These are phyloP conservation scores for Ampelomyces quisqualis DNA, from an alignment of 2,329 filamentous ascomycete genomes.

Conservation along the genomic window DNA sequence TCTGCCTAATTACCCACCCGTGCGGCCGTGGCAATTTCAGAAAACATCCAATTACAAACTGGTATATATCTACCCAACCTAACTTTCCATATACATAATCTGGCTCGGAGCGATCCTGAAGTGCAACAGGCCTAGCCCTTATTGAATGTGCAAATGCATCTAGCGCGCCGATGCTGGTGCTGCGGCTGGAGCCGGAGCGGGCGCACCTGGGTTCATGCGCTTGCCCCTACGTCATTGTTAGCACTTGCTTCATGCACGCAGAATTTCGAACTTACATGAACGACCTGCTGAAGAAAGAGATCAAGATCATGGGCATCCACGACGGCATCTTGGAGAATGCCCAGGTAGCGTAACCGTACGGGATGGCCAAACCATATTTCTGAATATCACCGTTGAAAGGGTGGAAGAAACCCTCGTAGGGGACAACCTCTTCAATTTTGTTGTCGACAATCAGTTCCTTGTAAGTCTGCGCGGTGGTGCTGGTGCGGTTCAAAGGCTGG, in stretches of 20 bases:
- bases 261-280: constrained; percentile 64
- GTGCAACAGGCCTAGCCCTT: too few relatives aligned
- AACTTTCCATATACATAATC: not conserved
- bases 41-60: constrained; percentile 14
- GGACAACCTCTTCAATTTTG: constrained; percentile 53
- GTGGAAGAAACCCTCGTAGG: constrained; percentile 70
- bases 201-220: constrained; percentile 21
- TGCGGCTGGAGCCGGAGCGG: constrained; percentile 4
- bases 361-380: constrained; percentile 62
- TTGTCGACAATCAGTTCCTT: constrained; percentile 62
- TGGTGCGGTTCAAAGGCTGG: constrained; percentile 69
- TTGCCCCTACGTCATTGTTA: constrained; percentile 27
- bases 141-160: not conserved
- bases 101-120: not conserved
- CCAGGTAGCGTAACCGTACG: constrained; percentile 68
- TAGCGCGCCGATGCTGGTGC: not conserved
- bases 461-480: constrained; percentile 64
- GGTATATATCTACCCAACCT: constrained; percentile 9
- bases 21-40: not conserved
- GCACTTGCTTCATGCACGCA: not conserved
- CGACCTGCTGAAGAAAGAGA: constrained; percentile 71
- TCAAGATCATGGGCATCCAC: constrained; percentile 75
- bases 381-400: constrained; percentile 70
- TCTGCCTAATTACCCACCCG: not conserved
- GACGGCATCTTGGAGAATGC: constrained; percentile 60